phyloP scores from a whole-genome alignment of 2,329 filamentous ascomycete genomes.

The Neopestalotiopsis rosae region DNA sequence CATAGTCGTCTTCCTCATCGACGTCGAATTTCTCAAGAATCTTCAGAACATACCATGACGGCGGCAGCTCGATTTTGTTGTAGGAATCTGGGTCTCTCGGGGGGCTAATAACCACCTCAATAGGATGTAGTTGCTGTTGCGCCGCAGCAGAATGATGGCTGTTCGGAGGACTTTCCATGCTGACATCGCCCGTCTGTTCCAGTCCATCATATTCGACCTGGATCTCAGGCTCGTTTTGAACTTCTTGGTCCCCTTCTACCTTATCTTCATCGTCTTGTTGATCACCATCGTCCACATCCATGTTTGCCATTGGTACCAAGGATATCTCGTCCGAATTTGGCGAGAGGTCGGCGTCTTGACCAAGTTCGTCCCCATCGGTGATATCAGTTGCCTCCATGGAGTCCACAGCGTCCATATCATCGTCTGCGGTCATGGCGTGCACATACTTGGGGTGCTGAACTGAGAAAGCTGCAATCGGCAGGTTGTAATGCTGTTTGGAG shows the following conservation, averaged over 20 bases:
- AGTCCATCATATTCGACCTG: not conserved
- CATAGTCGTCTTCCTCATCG: slow-evolving; percentile 26
- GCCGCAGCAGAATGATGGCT: slow-evolving; percentile 3
- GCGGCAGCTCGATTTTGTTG: slow-evolving; percentile 25
- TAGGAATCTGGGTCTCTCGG: slow-evolving; percentile 32
- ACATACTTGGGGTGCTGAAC: not conserved
- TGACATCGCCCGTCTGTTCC: not conserved
- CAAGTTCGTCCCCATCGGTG: not conserved
- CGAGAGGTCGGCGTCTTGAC: not conserved
- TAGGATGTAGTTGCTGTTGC: slow-evolving; percentile 24
- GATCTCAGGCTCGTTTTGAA: not conserved
- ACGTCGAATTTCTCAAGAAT: slow-evolving; percentile 38
- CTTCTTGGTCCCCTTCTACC: not conserved
- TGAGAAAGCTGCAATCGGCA: not conserved
- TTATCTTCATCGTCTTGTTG: not conserved
- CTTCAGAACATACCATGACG: slow-evolving; percentile 44
- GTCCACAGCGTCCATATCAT: not conserved
- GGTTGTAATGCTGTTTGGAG: not conserved
- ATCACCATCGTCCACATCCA: not conserved
- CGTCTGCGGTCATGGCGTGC: not conserved
- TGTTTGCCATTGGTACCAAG: not conserved
- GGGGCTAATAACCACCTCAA: slow-evolving; percentile 36
- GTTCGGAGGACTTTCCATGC: not conserved
- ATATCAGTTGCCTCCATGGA: not conserved
- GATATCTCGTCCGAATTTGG: not conserved